phyloP scores from a whole-genome alignment of 192 early-diverging fungal species.

The Coemansia sp. region DNA sequence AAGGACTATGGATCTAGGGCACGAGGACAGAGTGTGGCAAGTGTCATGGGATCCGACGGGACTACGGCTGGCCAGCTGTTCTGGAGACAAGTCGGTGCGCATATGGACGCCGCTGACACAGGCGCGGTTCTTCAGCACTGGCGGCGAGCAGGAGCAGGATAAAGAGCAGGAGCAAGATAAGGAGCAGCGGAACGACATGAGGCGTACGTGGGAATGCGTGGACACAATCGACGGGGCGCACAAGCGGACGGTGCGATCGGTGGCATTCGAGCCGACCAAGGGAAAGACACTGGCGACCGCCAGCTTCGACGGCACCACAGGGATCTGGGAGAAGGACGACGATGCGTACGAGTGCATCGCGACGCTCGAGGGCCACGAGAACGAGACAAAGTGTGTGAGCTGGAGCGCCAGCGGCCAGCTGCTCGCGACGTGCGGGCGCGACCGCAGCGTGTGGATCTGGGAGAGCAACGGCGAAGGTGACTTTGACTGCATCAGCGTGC shows the following conservation, averaged over 20 bases:
- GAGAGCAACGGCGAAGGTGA: conserved; percentile 80
- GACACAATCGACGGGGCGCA: conserved; percentile 81
- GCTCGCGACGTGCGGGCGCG: conserved; percentile 90
- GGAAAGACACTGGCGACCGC: conserved; percentile 77
- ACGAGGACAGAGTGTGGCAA: conserved; percentile 85
- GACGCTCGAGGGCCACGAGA: conserved; percentile 96
- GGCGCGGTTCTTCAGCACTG: conserved; percentile 14
- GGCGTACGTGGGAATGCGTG: conserved; percentile 64
- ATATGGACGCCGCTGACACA: conserved; percentile 64
- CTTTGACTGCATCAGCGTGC: conserved; percentile 92
- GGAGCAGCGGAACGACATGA: conserved; percentile 8
- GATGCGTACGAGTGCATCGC: conserved; percentile 84
- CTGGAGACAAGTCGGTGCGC: conserved; percentile 86
- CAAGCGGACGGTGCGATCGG: conserved; percentile 87
- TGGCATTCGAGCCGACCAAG: conserved; percentile 72
- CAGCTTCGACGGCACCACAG: conserved; percentile 91
- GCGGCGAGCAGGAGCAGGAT: neutral
- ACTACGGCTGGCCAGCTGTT: conserved; percentile 74
- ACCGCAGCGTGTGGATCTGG: conserved; percentile 99
- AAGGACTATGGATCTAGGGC: conserved; percentile 53
- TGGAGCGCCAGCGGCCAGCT: conserved; percentile 82
- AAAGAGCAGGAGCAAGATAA: conserved; percentile 7
- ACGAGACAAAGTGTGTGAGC: conserved; percentile 91
- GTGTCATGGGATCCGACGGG: conserved; percentile 81
- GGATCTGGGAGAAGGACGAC: conserved; percentile 83